Conservation (phyloP, 768 basidiomycete species). For the Fomitopsis pulvina region DNA sequence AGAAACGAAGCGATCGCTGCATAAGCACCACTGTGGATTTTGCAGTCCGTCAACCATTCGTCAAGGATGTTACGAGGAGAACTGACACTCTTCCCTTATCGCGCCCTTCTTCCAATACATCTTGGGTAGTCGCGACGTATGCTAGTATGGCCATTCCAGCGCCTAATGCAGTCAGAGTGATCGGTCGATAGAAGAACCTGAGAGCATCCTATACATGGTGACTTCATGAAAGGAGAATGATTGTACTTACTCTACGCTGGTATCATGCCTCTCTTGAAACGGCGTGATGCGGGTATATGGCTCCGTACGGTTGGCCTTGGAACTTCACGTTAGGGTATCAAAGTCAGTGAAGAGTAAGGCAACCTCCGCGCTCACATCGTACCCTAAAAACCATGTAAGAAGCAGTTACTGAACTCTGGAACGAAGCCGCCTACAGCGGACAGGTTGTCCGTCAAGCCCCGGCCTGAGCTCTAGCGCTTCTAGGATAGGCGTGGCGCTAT, state of each 20-base stretch:
- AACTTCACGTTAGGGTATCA: neutral
- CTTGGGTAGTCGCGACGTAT: constrained; percentile 78
- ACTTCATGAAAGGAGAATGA: constrained; percentile 4
- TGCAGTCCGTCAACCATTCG: constrained; percentile 3
- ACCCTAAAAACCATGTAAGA: constrained; percentile 43
- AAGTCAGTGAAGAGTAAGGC: neutral
- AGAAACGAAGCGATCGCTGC: constrained; percentile 72
- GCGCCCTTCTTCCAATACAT: constrained; percentile 76
- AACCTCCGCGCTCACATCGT: constrained; percentile 53
- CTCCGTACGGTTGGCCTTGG: constrained; percentile 76
- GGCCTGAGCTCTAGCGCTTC: constrained; percentile 57
- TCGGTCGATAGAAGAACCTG: constrained; percentile 84
- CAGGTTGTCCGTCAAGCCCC: constrained; percentile 67
- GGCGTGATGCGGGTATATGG: constrained; percentile 77
- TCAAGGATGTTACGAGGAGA: constrained; percentile 1
- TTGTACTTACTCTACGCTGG: constrained; percentile 66
- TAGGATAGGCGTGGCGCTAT: constrained; percentile 35
- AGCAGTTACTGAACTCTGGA: neutral
- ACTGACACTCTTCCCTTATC: constrained; percentile 79
- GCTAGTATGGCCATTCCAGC: constrained; percentile 61
- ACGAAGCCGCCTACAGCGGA: constrained; percentile 59
- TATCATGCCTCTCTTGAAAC: constrained; percentile 79
- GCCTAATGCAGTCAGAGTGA: constrained; percentile 70
- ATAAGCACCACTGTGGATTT: constrained; percentile 57
- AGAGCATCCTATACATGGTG: neutral